Percentiles rank a stretch among this genome's conserved stretches.
These are phyloP conservation scores for Ogataea saltuana DNA, from an alignment of 805 yeast genomes.

Conservation along the genomic window DNA sequence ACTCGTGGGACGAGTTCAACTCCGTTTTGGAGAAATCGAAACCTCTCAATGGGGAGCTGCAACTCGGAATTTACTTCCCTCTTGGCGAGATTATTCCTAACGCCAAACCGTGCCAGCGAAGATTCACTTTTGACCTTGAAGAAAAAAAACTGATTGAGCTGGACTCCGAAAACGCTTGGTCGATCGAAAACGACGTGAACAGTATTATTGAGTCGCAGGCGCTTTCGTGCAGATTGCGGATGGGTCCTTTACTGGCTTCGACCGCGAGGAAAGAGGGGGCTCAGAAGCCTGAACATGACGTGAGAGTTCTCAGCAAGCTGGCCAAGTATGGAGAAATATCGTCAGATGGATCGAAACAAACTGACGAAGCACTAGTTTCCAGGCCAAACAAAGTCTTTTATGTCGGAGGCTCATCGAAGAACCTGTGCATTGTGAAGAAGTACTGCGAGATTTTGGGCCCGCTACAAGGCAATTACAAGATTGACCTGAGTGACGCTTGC, in stretches of 20 bases:
- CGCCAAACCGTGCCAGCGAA: slow-evolving; percentile 60
- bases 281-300: slow-evolving; percentile 17
- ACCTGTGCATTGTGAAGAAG: slow-evolving; percentile 62
- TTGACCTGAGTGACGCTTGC: slow-evolving; percentile 85
- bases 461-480: slow-evolving; percentile 60
- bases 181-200: slow-evolving; percentile 63
- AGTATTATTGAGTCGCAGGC: slow-evolving; percentile 88
- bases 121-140: slow-evolving; percentile 44
- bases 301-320: slow-evolving; percentile 26
- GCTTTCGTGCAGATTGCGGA: slow-evolving; percentile 75
- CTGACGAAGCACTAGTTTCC: slow-evolving; percentile 43
- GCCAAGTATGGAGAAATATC: slow-evolving; percentile 42
- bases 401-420: slow-evolving; percentile 88
- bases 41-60: slow-evolving; percentile 40
- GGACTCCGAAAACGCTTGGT: slow-evolving; percentile 43
- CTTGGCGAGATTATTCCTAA: slow-evolving; percentile 91
- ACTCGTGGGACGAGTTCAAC: slow-evolving; percentile 61
- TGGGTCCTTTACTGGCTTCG: slow-evolving; percentile 69
- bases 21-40: slow-evolving; percentile 45
- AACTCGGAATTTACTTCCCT: slow-evolving; percentile 80
- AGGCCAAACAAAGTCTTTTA: slow-evolving; percentile 71
- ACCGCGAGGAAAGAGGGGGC: slow-evolving; percentile 13
- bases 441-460: slow-evolving; percentile 75
- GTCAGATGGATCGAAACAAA: slow-evolving; percentile 53
- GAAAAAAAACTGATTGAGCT: slow-evolving; percentile 37